Conservation (phyloP, 306 rosid genomes). For the Trifolium fragiferum region DNA sequence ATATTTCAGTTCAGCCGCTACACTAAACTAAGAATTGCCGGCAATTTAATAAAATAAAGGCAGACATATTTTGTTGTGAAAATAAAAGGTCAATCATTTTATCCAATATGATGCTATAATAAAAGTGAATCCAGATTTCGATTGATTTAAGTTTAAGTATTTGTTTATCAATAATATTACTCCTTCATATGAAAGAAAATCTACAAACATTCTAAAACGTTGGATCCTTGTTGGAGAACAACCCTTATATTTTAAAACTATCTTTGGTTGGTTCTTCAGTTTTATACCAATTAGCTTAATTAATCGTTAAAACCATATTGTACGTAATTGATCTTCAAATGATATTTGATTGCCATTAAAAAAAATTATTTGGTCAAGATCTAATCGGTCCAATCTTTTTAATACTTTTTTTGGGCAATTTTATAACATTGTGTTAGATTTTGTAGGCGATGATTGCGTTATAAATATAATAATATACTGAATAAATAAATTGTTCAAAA, state of each 20-base stretch:
- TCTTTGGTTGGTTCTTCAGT: conserved; percentile 4
- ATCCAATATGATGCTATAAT: too few species aligned
- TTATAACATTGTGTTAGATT: conserved; percentile 2
- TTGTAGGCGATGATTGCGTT: not conserved
- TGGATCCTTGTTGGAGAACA: conserved; percentile 28
- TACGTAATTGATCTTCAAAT: conserved; percentile 8
- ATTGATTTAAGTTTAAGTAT: conserved; percentile 8
- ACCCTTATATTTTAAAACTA: conserved; percentile 6
- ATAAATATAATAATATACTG: too few species aligned
- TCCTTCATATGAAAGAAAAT: conserved; percentile 14
- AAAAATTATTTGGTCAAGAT: not conserved
- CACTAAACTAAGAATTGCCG: too few species aligned
- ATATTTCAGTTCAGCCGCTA: too few species aligned
- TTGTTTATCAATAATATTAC: conserved; percentile 16
- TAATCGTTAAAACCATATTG: not conserved
- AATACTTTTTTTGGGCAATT: not conserved
- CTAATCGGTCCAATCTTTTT: conserved; percentile 3
- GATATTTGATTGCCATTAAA: not conserved
- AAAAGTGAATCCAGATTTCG: not conserved
- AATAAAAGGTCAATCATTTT: too few species aligned
- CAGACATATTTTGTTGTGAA: too few species aligned
- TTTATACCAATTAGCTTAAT: conserved; percentile 2
- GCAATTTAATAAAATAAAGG: too few species aligned
- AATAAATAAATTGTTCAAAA: not conserved
- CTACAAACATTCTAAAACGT: conserved; percentile 24